These are phyloP conservation scores for Epichloe sp. DNA, from an alignment of 2,329 filamentous ascomycete species.

Conservation along the genomic window DNA sequence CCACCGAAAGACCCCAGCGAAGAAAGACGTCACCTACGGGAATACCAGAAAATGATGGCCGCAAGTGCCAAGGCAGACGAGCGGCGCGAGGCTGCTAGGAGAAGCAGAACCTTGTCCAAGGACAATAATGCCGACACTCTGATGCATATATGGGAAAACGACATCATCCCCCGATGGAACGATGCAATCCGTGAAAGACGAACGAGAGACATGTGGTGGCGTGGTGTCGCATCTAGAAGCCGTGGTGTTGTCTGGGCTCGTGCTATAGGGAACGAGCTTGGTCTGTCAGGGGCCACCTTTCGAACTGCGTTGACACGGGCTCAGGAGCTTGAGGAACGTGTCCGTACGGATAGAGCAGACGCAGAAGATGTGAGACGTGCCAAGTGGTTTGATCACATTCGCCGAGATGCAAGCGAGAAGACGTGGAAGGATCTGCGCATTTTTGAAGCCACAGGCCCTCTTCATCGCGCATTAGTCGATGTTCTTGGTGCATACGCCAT, in stretches of 20 bases:
- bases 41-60: conserved; percentile 76
- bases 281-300: conserved; percentile 54
- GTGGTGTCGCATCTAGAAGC: conserved; percentile 57
- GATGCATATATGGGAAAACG: conserved; percentile 59
- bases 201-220: conserved; percentile 72
- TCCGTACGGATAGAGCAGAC: conserved; percentile 36
- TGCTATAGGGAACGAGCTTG: conserved; percentile 62
- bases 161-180: conserved; percentile 65
- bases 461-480: conserved; percentile 56
- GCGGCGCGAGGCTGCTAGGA: conserved; percentile 40
- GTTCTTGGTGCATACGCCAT: conserved; percentile 68
- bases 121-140: conserved; percentile 41
- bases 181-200: conserved; percentile 53
- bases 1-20: conserved; percentile 82
- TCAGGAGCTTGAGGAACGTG: conserved; percentile 44
- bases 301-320: conserved; percentile 57
- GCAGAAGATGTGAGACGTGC: conserved; percentile 42
- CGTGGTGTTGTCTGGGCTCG: conserved; percentile 56
- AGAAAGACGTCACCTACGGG: conserved; percentile 74
- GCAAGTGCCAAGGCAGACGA: conserved; percentile 46
- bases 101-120: conserved; percentile 37
- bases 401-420: conserved; percentile 45
- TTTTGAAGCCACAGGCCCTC: conserved; percentile 52
- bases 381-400: conserved; percentile 51
- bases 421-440: conserved; percentile 64